Evolutionary conservation across 2,329 filamentous ascomycete genomes (phyloP), one percentile per base, ranked within the genome.

Genomic region (Diaporthe longicolla): DNA sequence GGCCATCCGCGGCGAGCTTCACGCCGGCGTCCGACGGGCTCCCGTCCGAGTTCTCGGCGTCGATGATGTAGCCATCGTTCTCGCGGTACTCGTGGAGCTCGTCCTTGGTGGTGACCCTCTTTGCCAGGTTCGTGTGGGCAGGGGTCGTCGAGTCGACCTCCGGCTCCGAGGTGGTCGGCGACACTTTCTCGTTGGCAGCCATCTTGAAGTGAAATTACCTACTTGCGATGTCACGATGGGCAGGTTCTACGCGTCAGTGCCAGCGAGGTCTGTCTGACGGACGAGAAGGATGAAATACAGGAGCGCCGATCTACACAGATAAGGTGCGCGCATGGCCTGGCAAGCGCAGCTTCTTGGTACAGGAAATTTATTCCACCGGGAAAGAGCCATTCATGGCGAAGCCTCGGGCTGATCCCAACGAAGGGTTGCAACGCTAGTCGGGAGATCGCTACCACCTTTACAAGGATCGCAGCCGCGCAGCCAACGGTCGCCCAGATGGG

Each of bases 1-100:
- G 82, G 21, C 83, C 83, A 73, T 85, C 83, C n/a, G 76, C 74
- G n/a, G 83, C 83, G 17, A 83, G 79, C 76, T 83, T 84, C 72
- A 81, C 66, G n/a, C 79, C 78, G 0, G 76, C 66, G 37, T 79
- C 79, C 48, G 80, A 81, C 7, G 63, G 45, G 32, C 63, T 52
- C 8, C 63, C 63, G 45, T 66, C 63, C 37, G 63, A 66, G 45
- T 66, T 66, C 29, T 66, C 63, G 37, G 82, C 79, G 50, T 84
- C 82, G 68, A 84, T 78, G 52, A 83, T 77, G 76, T 87, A 84
- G 50, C 83, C 83, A 61, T 83, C 81, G 1, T 75, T 71, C 73
- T 84, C 82, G 59, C 78, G 79, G 71, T 79, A 82, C 68, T 83
- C 82, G 76, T 83, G 82, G 15, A 83, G 77, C 15, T 74, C 74